Base-by-base conservation (phyloP, 371 early-diverging fungal genomes). In the Smittium mucronatum region DNA sequence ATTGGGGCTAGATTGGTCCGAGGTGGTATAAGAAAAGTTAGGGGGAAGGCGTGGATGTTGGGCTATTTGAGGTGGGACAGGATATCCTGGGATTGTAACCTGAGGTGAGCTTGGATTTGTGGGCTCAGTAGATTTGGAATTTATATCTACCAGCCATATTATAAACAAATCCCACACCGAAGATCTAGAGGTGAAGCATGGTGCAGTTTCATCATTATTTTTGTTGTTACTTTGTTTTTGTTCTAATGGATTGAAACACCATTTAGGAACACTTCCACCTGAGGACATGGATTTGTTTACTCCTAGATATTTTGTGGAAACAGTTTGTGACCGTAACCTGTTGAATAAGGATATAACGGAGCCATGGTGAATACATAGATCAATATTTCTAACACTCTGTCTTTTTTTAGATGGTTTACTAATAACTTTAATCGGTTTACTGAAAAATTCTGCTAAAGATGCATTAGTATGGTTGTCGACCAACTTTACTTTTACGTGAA, bases 111-210 rank as follows among this genome's bases (percentile, higher is more conserved):
- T 47, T 47, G 47, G 47, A 11, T 47, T 36, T 78, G 68, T 30
- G 71, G 72, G 21, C 67, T 70, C 74, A 25, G 2, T 68, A 32
- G 63, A 35, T 69, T 73, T 67, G 8, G 67, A 33, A 16, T 85
- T 78, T 1, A 86, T 84, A 73, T 91, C 86, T 34, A 90, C 88
- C 33, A 88, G 84, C 92, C 92, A 93, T 71, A 93, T 88, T 36
- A 91, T 85, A 78, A 92, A 93, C 2, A 90, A 88, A 69, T 92
- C 91, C 94, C 94, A 93, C 31, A 83, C 79, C 21, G 84, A 83
- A 31, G 89, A 88, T 67, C 92, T 80, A 16, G 91, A 88, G 1
- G 90, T 87, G 78, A 92, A 91, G 63, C 87, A 88, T 1, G 89
- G 85, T 34, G 73, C 70, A 5, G 58, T 68, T n/a, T 68, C 21